phyloP scores from a whole-genome alignment of 169 alveolate species.

The Eimeria sp. region DNA sequence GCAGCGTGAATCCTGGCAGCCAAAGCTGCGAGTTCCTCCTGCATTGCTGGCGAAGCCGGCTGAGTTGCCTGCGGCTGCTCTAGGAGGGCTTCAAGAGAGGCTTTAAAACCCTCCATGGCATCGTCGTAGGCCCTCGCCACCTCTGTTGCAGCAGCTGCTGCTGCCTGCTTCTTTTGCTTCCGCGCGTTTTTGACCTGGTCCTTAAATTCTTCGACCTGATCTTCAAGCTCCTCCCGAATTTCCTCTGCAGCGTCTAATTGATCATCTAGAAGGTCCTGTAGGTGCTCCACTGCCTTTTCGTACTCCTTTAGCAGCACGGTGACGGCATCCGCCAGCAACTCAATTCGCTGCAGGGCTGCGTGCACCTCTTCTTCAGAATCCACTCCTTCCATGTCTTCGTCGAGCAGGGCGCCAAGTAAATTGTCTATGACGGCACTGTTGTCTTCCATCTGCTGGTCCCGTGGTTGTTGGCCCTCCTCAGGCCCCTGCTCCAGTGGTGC shows the following conservation, averaged over 20 bases:
- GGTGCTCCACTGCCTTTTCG: slow-evolving; percentile 47
- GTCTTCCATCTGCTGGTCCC: slow-evolving; percentile 19
- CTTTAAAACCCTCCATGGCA: slow-evolving; percentile 49
- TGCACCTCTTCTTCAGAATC: slow-evolving; percentile 37
- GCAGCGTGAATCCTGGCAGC: slow-evolving; percentile 49
- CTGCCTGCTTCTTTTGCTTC: slow-evolving; percentile 13
- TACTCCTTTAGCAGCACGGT: slow-evolving; percentile 57
- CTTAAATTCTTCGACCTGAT: neutral
- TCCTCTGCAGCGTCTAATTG: slow-evolving; percentile 52
- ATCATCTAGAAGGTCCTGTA: slow-evolving; percentile 48
- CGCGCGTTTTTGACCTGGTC: slow-evolving; percentile 9
- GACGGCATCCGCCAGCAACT: slow-evolving; percentile 68
- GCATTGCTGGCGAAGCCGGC: slow-evolving; percentile 39
- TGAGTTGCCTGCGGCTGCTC: slow-evolving; percentile 23
- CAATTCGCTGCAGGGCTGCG: slow-evolving; percentile 46
- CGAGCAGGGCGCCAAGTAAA: slow-evolving; percentile 2
- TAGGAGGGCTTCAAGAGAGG: slow-evolving; percentile 39
- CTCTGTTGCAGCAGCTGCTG: slow-evolving; percentile 61
- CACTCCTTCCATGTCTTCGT: neutral
- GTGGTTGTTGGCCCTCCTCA: slow-evolving; percentile 1
- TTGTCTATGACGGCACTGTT: neutral
- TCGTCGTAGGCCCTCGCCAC: slow-evolving; percentile 68
- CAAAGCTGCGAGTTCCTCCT: slow-evolving; percentile 7
- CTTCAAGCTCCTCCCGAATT: slow-evolving; percentile 42
- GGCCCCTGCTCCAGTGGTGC: neutral